Evolutionary conservation across 2,329 filamentous ascomycete species (phyloP), one percentile per base, ranked within the genome.

Genomic region (Penicillium sp.): DNA sequence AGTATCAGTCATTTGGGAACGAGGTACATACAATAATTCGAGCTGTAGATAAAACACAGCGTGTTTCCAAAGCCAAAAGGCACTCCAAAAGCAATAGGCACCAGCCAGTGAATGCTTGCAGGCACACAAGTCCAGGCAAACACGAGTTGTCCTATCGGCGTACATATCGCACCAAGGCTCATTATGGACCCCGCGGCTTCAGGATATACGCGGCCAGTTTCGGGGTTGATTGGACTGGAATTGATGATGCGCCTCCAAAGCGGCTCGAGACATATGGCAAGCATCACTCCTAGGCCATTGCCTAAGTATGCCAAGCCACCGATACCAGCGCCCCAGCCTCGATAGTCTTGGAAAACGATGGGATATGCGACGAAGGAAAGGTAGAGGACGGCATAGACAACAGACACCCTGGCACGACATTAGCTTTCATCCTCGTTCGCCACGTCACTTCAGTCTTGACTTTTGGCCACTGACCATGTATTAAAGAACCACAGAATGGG

Each of bases 401-500:
- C 60, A 6, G 65, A 63, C 43, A 73, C 65, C 45, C n/a, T n/a
- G n/a, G n/a, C n/a, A n/a, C n/a, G n/a, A n/a, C n/a, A n/a, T n/a
- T n/a, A n/a, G n/a, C n/a, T n/a, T n/a, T n/a, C n/a, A n/a, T n/a
- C n/a, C n/a, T n/a, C n/a, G n/a, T n/a, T n/a, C n/a, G n/a, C n/a
- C n/a, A n/a, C n/a, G 75, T 76, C 7, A 79, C 5, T 5, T 28
- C 24, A 28, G 24, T 10, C 24, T 28, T 28, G n/a, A n/a, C n/a
- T n/a, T n/a, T n/a, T n/a, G n/a, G n/a, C n/a, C n/a, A n/a, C n/a
- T n/a, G n/a, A n/a, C n/a, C n/a, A n/a, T n/a, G n/a, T n/a, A n/a
- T n/a, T n/a, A n/a, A n/a, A n/a, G n/a, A n/a, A n/a, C n/a, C n/a
- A 87, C 86, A 88, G 91, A 48, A 96, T 95, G 0, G 91, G 91